Evolutionary conservation across 169 alveolate genomes (phyloP), one percentile per base, ranked within the genome.

Genomic region (Prorocentrum cordatum): DNA sequence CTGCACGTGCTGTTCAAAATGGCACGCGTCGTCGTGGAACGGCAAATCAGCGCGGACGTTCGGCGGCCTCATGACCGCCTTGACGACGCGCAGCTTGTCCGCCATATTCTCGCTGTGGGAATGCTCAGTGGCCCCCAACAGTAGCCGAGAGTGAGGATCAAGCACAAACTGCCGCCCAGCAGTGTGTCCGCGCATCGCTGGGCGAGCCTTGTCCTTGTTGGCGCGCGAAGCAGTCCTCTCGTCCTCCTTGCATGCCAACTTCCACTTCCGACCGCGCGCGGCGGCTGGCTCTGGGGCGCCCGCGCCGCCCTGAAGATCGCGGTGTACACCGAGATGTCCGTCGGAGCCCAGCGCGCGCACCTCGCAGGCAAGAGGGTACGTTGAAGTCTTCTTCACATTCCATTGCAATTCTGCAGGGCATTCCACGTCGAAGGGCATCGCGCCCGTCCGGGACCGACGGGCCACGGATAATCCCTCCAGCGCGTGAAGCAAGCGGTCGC

Each of bases 131-230:
- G 82, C 82, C 18, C 36, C 62, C 20, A 70, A 27, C n/a, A 70
- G 66, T 24, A 12, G 32, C 27, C 64, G 50, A 12, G 82, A 39
- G 16, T 38, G 32, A 12, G 82, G 82, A 29, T 70, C 64, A 14
- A 39, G 47, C 6, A 45, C 82, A n/a, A 70, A 70, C 20, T 70
- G 82, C 82, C 82, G 42, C 12, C 82, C 82, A 3, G 35, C 66
- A 38, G 82, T 70, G 22, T 64, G 33, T 9, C 42, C 29, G 5
- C 16, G 36, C 7, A 14, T 27, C 5, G 32, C 36, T 2, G 2
- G 0, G 54, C 61, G 33, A 0, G 0, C 26, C 7, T 22, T 22
- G 38, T 39, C 82, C 50, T 70, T 70, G 64, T 29, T 26, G 1
- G 64, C 64, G 42, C 82, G 42, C 14, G 66, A 33, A 20, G 59